These are phyloP conservation scores for Botrytis squamosa DNA, from an alignment of 2,329 filamentous ascomycete species.

Conservation along the genomic window DNA sequence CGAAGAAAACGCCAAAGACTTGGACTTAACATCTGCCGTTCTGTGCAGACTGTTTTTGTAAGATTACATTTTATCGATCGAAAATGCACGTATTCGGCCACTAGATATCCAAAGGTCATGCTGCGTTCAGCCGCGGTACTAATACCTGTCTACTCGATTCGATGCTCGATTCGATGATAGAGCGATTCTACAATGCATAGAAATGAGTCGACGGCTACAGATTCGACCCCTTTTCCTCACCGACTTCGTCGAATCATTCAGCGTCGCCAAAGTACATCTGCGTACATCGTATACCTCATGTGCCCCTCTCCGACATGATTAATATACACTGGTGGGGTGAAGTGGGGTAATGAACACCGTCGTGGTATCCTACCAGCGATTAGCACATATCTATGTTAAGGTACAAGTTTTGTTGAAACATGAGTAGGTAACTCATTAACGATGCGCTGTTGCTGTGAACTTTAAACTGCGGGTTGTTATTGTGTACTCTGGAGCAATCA, in stretches of 20 bases:
- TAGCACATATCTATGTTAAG: not conserved
- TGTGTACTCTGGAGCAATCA: not conserved
- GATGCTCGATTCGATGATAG: too few species aligned
- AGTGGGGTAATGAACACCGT: not conserved
- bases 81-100: not conserved
- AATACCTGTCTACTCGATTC: not conserved
- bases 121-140: not conserved
- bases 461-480: not conserved
- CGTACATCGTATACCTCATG: not conserved
- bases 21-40: not conserved
- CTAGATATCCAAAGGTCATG: not conserved
- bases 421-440: not conserved
- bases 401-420: not conserved
- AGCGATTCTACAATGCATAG: not conserved
- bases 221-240: not conserved
- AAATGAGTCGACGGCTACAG: not conserved
- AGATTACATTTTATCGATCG: not conserved
- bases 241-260: not conserved
- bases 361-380: not conserved
- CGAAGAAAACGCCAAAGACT: not conserved
- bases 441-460: not conserved
- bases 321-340: not conserved
- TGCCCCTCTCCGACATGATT: conserved; percentile 1
- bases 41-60: not conserved
- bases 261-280: not conserved